Evolutionary conservation across 768 basidiomycete genomes (phyloP).

Genomic region (Mrakia gelida): DNA sequence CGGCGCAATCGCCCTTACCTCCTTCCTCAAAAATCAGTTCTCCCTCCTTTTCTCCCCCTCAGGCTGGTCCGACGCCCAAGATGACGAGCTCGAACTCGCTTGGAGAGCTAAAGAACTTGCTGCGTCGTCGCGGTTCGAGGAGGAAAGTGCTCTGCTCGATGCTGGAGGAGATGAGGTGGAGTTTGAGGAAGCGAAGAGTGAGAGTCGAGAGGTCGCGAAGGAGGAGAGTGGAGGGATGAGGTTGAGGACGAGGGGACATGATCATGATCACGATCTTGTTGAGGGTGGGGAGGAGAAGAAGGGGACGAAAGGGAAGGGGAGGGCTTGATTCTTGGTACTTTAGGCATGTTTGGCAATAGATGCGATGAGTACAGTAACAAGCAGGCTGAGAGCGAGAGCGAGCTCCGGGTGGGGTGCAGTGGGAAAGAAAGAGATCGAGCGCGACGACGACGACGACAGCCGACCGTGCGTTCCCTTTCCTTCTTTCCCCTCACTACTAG

Average conservation of each 20-base stretch:
- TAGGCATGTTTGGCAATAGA: too few relatives aligned
- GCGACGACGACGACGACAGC: too few relatives aligned
- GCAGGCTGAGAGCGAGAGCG: too few relatives aligned
- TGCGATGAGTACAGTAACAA: too few relatives aligned
- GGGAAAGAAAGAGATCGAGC: too few relatives aligned
- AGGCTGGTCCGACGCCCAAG: conserved; percentile 15
- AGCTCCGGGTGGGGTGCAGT: too few relatives aligned
- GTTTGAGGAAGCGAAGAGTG: not conserved
- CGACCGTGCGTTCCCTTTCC: too few relatives aligned
- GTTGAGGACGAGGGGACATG: not conserved
- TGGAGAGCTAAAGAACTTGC: conserved; percentile 1
- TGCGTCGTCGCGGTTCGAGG: not conserved
- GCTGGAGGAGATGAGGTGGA: not conserved
- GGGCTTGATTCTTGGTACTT: not conserved
- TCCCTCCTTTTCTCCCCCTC: not conserved
- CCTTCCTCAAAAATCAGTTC: not conserved
- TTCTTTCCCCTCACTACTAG: too few relatives aligned
- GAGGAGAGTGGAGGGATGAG: not conserved
- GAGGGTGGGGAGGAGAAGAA: not conserved
- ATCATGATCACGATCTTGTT: not conserved
- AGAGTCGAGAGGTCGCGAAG: not conserved
- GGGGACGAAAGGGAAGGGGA: not conserved
- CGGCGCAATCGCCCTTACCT: conserved; percentile 3
- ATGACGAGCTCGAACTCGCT: conserved; percentile 19
- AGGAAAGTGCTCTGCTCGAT: not conserved